These are phyloP conservation scores for Bipolaris victoriae DNA, from an alignment of 2,329 filamentous ascomycete species.

Conservation along the genomic window DNA sequence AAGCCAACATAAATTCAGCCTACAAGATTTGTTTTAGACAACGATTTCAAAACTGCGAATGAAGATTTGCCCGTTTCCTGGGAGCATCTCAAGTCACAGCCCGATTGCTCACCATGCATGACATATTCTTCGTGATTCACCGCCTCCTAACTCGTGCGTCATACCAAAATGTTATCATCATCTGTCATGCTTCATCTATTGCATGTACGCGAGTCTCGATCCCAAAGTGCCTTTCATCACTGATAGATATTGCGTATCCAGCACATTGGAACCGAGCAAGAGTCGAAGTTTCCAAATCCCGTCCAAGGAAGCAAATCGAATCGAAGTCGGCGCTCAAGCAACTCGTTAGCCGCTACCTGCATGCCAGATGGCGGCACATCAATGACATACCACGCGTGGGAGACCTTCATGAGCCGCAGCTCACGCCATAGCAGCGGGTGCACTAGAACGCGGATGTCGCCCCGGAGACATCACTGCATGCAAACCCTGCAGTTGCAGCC, in stretches of 20 bases:
- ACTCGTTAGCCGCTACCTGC: not conserved
- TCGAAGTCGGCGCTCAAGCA: not conserved
- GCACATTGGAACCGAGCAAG: not conserved
- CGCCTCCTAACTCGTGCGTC: not conserved
- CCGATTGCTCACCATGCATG: too few relatives aligned
- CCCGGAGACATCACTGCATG: not conserved
- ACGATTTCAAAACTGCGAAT: too few relatives aligned
- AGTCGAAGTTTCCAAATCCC: not conserved
- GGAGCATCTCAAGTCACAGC: too few relatives aligned
- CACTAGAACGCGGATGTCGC: not conserved
- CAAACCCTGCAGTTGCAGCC: not conserved
- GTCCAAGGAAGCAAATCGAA: not conserved
- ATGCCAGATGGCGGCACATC: conserved; percentile 1
- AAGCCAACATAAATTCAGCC: too few relatives aligned
- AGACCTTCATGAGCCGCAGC: too few relatives aligned
- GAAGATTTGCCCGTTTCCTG: too few relatives aligned
- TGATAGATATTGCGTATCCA: not conserved
- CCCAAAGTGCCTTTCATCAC: not conserved
- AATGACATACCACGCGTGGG: not conserved
- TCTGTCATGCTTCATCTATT: too few relatives aligned
- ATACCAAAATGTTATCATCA: not conserved
- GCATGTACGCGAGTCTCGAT: not conserved
- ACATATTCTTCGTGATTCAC: too few relatives aligned
- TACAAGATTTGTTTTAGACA: too few relatives aligned
- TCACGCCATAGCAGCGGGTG: not conserved